Conservation (phyloP, 306 rosid genomes). For the Quercus variabilis region DNA sequence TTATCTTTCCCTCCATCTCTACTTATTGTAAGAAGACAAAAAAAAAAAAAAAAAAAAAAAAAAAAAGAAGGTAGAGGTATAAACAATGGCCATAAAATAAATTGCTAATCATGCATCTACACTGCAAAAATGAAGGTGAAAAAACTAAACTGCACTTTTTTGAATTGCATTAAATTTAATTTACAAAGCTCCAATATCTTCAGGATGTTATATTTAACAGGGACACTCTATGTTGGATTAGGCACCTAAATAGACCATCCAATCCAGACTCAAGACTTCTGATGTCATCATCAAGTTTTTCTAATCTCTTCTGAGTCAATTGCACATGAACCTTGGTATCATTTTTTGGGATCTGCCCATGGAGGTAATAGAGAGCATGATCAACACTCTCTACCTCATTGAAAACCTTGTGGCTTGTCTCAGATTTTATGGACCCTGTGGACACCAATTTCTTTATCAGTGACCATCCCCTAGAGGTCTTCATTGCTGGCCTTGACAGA, state of each 20-base stretch:
- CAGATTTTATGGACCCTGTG: neutral
- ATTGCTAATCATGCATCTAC: too few species aligned
- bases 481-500: slow-evolving; percentile 15
- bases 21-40: too few species aligned
- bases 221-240: slow-evolving; percentile 40
- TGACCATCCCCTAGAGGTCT: slow-evolving; percentile 27
- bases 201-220: slow-evolving; percentile 36
- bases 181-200: neutral
- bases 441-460: slow-evolving; percentile 23
- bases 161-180: too few species aligned
- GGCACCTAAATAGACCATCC: slow-evolving; percentile 36
- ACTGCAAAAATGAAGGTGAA: too few species aligned
- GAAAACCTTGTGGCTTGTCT: slow-evolving; percentile 10
- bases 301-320: slow-evolving; percentile 19
- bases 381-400: slow-evolving; percentile 26
- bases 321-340: slow-evolving; percentile 7
- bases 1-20: too few species aligned
- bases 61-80: too few species aligned
- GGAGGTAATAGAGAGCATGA: slow-evolving; percentile 18
- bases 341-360: neutral
- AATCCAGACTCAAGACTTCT: slow-evolving; percentile 27
- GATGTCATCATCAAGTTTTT: slow-evolving; percentile 19
- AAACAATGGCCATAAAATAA: too few species aligned
- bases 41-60: too few species aligned
- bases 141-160: too few species aligned